These are phyloP conservation scores for Lolium multiflorum DNA, from an alignment of 176 grass and related monocot species.

Conservation along the genomic window DNA sequence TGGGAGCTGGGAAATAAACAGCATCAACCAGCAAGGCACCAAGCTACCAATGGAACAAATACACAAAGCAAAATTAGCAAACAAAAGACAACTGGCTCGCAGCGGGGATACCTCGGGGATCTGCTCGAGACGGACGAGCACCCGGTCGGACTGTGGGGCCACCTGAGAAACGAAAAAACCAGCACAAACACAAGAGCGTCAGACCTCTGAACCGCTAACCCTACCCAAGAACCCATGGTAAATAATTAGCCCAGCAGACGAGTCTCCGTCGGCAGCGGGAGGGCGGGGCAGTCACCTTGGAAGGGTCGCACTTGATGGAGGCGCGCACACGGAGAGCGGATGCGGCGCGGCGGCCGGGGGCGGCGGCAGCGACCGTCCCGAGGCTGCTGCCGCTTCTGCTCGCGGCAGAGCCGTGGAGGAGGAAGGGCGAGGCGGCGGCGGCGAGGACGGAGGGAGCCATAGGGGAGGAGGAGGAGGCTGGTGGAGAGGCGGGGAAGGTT, in stretches of 20 bases:
- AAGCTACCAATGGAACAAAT: not conserved
- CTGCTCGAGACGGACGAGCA: constrained; percentile 86
- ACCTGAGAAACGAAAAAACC: constrained; percentile 52
- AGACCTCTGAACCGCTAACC: constrained; percentile 24
- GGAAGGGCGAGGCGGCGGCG: constrained; percentile 50
- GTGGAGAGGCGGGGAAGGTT: constrained; percentile 26
- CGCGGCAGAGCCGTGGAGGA: constrained; percentile 39
- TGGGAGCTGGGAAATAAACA: not conserved
- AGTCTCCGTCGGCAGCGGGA: not conserved
- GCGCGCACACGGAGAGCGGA: constrained; percentile 48
- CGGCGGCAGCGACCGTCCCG: constrained; percentile 30
- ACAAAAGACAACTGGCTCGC: not conserved
- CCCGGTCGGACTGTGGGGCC: constrained; percentile 78
- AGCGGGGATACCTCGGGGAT: constrained; percentile 67
- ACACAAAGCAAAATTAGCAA: not conserved
- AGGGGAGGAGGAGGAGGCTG: not conserved
- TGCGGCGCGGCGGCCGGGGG: constrained; percentile 15
- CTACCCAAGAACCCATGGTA: not conserved
- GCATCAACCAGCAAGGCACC: not conserved
- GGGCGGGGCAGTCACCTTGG: constrained; percentile 53
- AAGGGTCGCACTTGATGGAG: constrained; percentile 75
- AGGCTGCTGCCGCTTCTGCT: not conserved
- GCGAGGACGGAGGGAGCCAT: constrained; percentile 63
- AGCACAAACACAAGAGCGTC: constrained; percentile 15
- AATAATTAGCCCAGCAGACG: not conserved